phyloP scores from a whole-genome alignment of 2,329 filamentous ascomycete species.

The Colletotrichum scovillei region DNA sequence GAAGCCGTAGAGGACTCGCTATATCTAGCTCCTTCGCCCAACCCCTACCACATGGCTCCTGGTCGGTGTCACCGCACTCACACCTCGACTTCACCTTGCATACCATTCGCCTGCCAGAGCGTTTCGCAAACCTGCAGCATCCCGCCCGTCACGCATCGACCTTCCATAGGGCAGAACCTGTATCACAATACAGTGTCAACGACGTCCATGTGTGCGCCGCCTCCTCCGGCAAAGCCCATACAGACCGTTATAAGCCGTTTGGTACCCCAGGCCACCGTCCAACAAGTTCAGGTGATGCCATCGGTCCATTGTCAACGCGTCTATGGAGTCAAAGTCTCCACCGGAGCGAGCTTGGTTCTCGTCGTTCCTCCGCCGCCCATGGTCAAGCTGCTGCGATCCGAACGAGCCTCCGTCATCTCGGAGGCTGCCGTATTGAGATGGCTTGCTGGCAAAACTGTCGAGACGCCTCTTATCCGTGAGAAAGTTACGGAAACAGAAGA shows the following conservation, averaged over 20 bases:
- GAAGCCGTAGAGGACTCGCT: conserved; percentile 10
- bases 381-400: conserved; percentile 58
- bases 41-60: conserved; percentile 25
- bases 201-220: conserved; percentile 44
- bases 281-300: conserved; percentile 47
- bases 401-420: conserved; percentile 55
- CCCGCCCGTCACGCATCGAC: conserved; percentile 26
- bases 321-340: conserved; percentile 56
- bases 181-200: neutral
- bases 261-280: conserved; percentile 46
- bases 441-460: conserved; percentile 46
- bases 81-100: conserved; percentile 14
- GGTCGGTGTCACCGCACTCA: conserved; percentile 18
- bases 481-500: conserved; percentile 18
- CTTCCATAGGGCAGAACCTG: conserved; percentile 27
- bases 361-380: conserved; percentile 55
- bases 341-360: conserved; percentile 53
- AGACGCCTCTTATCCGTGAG: conserved; percentile 20
- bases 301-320: conserved; percentile 52
- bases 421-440: conserved; percentile 59
- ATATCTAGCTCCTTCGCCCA: conserved; percentile 27
- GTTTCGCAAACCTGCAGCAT: conserved; percentile 34
- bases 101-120: conserved; percentile 21
- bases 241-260: conserved; percentile 48
- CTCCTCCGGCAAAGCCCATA: conserved; percentile 45